Evolutionary conservation across 1,284 basidiomycete genomes (phyloP).

Genomic region (Ustilago bromivora): DNA sequence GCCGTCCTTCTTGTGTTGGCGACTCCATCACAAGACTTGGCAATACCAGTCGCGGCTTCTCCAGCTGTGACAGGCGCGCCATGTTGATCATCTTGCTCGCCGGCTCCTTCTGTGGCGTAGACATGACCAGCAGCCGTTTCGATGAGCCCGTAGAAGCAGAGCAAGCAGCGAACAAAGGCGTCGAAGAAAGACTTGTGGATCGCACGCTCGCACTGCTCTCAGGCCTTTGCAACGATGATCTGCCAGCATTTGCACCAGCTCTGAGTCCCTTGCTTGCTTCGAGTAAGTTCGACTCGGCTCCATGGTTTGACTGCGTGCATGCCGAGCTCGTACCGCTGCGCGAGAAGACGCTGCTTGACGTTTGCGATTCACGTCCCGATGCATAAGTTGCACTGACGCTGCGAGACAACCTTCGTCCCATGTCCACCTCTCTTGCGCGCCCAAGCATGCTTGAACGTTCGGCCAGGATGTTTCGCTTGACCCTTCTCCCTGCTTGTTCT

Average conservation of each 20-base stretch:
- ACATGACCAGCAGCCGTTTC: conserved; percentile 37
- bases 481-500: conserved; percentile 36
- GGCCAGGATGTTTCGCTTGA: conserved; percentile 26
- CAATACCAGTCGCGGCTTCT: conserved; percentile 29
- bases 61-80: conserved; percentile 12
- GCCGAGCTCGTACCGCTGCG: conserved; percentile 22
- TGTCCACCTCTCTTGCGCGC: conserved; percentile 46
- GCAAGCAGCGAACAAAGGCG: conserved; percentile 17
- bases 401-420: conserved; percentile 39
- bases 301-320: conserved; percentile 6
- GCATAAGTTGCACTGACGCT: conserved; percentile 40
- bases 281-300: background rate
- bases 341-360: conserved; percentile 29
- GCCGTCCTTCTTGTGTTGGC: conserved; percentile 21
- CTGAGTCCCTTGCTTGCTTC: conserved; percentile 5
- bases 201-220: conserved; percentile 6
- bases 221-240: conserved; percentile 11
- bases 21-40: conserved; percentile 43
- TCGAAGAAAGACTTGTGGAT: conserved; percentile 6
- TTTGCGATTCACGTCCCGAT: conserved; percentile 17
- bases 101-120: conserved; percentile 37
- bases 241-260: background rate
- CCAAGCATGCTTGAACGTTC: conserved; percentile 33
- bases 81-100: conserved; percentile 12
- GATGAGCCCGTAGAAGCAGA: conserved; percentile 6